Evolutionary conservation across 805 yeast species (phyloP).

Genomic region (Cyberlindnera saturnus): DNA sequence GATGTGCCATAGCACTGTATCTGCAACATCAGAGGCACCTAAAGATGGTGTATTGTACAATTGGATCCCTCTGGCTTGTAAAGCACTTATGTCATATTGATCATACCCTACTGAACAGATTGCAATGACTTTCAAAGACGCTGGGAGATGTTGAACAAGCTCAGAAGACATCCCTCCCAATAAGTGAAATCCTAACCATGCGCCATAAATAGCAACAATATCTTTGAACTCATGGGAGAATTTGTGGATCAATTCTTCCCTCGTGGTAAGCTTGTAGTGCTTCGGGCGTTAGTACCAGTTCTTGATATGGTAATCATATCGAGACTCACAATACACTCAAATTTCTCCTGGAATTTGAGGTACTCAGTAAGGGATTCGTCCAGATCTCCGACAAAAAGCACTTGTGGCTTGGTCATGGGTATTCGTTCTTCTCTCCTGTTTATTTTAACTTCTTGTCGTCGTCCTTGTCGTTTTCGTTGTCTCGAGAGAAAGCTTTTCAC

Average conservation of each 20-base stretch:
- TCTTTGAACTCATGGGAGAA: constrained; percentile 30
- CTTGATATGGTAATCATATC: neutral
- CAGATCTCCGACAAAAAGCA: constrained; percentile 39
- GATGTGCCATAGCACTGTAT: constrained; percentile 51
- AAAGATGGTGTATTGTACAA: constrained; percentile 40
- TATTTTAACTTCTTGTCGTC: no score
- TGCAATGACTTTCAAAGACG: constrained; percentile 39
- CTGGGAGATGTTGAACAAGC: constrained; percentile 39
- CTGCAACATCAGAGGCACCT: constrained; percentile 61
- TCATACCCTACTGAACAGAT: constrained; percentile 57
- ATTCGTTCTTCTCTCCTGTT: no score
- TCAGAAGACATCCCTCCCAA: constrained; percentile 45
- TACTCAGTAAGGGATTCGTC: constrained; percentile 33
- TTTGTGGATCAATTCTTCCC: constrained; percentile 34
- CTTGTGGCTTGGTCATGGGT: constrained; percentile 9
- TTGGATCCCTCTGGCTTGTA: constrained; percentile 34
- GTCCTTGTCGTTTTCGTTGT: no score
- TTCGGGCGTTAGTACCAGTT: constrained; percentile 4
- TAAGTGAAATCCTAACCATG: constrained; percentile 48
- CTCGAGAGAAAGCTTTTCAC: no score
- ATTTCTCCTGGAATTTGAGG: constrained; percentile 29
- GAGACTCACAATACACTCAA: constrained; percentile 28
- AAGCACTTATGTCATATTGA: constrained; percentile 36
- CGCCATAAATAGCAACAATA: constrained; percentile 50
- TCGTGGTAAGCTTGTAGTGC: constrained; percentile 30